phyloP scores from a whole-genome alignment of 2,329 filamentous ascomycete genomes.

The Fusarium sacchari region DNA sequence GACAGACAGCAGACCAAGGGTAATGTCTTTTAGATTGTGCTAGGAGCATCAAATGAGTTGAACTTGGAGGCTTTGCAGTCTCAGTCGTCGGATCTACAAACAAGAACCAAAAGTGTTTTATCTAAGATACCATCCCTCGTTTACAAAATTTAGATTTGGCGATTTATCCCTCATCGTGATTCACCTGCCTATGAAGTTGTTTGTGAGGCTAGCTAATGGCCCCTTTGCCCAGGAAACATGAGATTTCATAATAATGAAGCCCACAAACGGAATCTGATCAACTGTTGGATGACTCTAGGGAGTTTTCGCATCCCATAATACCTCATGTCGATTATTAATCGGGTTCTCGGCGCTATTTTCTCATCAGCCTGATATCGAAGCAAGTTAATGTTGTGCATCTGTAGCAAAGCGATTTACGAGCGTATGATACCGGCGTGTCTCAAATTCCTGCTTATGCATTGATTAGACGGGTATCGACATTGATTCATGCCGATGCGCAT shows the following conservation, averaged over 20 bases:
- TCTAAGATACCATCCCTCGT: not conserved
- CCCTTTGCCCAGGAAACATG: not conserved
- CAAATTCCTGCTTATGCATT: not conserved
- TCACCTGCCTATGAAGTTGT: no score
- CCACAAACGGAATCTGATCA: not conserved
- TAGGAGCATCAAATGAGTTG: not conserved
- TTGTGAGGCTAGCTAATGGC: not conserved
- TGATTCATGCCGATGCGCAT: not conserved
- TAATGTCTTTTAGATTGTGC: slow-evolving; percentile 55
- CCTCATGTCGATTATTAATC: not conserved
- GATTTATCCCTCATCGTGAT: not conserved
- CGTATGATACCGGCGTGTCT: not conserved
- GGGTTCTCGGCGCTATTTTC: not conserved
- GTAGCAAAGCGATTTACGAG: not conserved
- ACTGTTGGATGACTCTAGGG: not conserved
- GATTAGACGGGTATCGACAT: not conserved
- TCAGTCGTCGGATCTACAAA: not conserved
- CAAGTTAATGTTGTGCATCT: not conserved
- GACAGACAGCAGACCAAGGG: slow-evolving; percentile 63
- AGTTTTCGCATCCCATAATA: not conserved
- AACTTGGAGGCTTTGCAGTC: not conserved
- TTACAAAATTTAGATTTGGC: not conserved
- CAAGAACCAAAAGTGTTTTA: not conserved
- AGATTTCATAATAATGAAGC: not conserved
- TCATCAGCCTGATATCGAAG: not conserved